Base-by-base conservation (phyloP, 2,329 filamentous ascomycete genomes). In the Talaromyces sp. region DNA sequence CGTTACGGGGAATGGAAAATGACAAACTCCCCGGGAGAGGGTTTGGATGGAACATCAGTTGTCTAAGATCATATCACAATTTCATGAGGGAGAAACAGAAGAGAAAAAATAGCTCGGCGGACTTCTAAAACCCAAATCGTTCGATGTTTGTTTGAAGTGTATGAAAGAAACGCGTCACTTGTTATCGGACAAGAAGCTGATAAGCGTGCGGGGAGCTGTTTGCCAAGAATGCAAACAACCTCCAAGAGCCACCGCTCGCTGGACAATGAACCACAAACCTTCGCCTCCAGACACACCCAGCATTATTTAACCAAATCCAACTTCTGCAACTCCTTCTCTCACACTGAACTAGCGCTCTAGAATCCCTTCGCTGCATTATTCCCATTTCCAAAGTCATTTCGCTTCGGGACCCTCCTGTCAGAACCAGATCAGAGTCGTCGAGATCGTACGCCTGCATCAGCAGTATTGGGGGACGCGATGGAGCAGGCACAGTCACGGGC, bases 401-500 rank as follows among this genome's bases (percentile, higher is more conserved):
- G 44, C 9, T 47, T 8, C 3, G 8, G 5, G 23, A 9, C n/a
- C 9, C 18, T 47, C 34, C 18, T n/a, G n/a, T 23, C 42, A 47
- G 18, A 18, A 4, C 16, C n/a, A 47, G 16, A 9, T 1, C 42
- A 23, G 42, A 47, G 42, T 47, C n/a, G 23, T 47, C 42, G 7
- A 18, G n/a, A 47, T 47, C n/a, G 4, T 18, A 18, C 44, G 44
- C n/a, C 18, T 27, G 23, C 44, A 3, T 7, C n/a, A 18, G 44
- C 7, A 18, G 44, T 47, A 47, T 27, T 9, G 10, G 44, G 44
- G 23, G n/a, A 27, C 44, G n/a, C 23, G 18, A 82, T 82, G 79
- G 78, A 82, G 61, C 78, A 79, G 64, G 71, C 74, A 66, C 79
- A 82, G 65, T 70, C 80, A 56, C 82, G 82, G 67, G 80, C 79